phyloP scores from a whole-genome alignment of 768 basidiomycete species.

The Termitomyces eurrhizus region DNA sequence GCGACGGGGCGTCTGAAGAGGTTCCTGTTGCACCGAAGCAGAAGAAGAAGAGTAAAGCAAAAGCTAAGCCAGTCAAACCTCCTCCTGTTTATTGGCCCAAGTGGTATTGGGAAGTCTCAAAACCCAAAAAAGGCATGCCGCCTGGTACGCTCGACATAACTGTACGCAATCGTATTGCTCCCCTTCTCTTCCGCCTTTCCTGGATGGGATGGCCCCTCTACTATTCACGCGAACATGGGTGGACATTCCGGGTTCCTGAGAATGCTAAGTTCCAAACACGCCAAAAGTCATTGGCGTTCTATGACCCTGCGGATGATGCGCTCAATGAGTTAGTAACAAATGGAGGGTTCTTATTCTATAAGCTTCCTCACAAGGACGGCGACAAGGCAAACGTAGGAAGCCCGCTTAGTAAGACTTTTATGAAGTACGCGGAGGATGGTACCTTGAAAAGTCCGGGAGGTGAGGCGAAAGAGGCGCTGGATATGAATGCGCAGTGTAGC shows the following conservation, averaged over 20 bases:
- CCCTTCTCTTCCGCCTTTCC: constrained; percentile 78
- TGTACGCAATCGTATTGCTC: constrained; percentile 75
- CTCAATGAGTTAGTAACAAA: constrained; percentile 48
- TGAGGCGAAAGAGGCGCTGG: constrained; percentile 79
- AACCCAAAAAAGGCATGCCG: constrained; percentile 60
- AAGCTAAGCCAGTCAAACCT: constrained; percentile 33
- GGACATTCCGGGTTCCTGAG: constrained; percentile 79
- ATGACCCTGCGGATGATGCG: constrained; percentile 55
- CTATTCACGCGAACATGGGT: constrained; percentile 83
- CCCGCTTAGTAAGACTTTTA: constrained; percentile 84
- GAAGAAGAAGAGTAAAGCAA: constrained; percentile 30
- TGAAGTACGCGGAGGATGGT: constrained; percentile 85
- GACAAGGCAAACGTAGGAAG: constrained; percentile 94
- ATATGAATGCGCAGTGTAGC: constrained; percentile 91
- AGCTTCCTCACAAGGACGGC: constrained; percentile 95
- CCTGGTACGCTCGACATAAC: constrained; percentile 84
- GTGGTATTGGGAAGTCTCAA: constrained; percentile 93
- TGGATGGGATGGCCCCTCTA: constrained; percentile 89
- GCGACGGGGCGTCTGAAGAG: constrained; percentile 4
- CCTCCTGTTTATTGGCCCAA: constrained; percentile 79
- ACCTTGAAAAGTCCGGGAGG: constrained; percentile 78
- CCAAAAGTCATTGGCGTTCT: constrained; percentile 49
- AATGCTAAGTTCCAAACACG: constrained; percentile 42
- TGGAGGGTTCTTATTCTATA: constrained; percentile 70
- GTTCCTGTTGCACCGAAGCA: constrained; percentile 9